Conservation (phyloP, 495 filamentous ascomycete genomes). For the Xylaria palmicola region DNA sequence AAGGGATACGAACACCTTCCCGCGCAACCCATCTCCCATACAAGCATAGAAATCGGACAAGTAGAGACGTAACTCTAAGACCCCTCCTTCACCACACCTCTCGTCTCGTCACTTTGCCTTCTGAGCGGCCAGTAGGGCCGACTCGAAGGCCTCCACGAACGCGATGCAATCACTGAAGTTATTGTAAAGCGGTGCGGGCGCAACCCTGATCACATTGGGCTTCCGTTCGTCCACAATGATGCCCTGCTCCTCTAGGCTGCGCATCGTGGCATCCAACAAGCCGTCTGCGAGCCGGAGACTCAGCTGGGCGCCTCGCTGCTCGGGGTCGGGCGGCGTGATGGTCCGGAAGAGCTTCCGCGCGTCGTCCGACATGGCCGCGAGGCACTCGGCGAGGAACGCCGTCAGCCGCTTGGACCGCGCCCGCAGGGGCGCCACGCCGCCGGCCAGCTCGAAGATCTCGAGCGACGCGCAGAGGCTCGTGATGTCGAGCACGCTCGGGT, state of each 20-base stretch:
- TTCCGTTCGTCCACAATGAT: conserved; percentile 86
- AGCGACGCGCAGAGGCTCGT: conserved; percentile 74
- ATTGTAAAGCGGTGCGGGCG: conserved; percentile 90
- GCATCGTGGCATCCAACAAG: conserved; percentile 68
- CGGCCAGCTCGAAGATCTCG: conserved; percentile 71
- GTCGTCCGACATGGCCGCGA: conserved; percentile 48
- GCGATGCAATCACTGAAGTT: conserved; percentile 73
- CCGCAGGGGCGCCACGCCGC: conserved; percentile 65
- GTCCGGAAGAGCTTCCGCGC: conserved; percentile 60
- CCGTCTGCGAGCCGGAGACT: conserved; percentile 68
- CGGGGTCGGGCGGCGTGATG: conserved; percentile 74
- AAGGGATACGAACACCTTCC: too few species aligned
- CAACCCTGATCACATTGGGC: conserved; percentile 89
- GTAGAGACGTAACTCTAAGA: not conserved
- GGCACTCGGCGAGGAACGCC: conserved; percentile 71
- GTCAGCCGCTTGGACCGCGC: conserved; percentile 76
- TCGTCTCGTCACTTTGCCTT: conserved; percentile 1
- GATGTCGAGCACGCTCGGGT: conserved; percentile 65
- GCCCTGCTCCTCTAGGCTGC: conserved; percentile 62
- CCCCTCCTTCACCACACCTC: not conserved
- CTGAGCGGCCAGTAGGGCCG: conserved; percentile 44
- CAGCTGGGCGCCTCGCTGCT: conserved; percentile 80
- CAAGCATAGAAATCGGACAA: not conserved
- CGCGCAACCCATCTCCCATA: too few species aligned
- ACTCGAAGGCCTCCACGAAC: conserved; percentile 66